Percentiles rank a stretch among this genome's conserved stretches.
phyloP scores from a whole-genome alignment of 1,139 yeast species.

The Blastobotrys proliferans region DNA sequence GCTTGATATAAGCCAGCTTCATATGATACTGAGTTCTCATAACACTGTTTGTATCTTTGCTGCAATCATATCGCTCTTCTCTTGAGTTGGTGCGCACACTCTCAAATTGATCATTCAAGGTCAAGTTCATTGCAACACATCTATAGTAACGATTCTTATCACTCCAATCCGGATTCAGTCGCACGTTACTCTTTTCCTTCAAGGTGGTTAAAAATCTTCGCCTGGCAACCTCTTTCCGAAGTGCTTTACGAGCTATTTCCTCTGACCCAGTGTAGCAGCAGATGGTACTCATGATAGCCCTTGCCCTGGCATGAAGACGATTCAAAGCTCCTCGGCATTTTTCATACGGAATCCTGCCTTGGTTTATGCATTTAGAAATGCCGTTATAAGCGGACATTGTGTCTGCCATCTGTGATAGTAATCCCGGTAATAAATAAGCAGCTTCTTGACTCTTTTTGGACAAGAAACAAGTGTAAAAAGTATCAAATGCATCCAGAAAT shows the following conservation, averaged over 20 bases:
- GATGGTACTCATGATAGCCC: conserved; percentile 13
- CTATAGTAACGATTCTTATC: conserved; percentile 12
- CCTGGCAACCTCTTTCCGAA: conserved; percentile 18
- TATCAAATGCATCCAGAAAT: conserved; percentile 24
- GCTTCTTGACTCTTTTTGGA: conserved; percentile 24
- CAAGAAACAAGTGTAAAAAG: conserved; percentile 22
- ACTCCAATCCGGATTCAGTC: not conserved
- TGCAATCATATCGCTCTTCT: conserved; percentile 17
- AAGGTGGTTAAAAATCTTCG: conserved; percentile 11
- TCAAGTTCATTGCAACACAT: conserved; percentile 11
- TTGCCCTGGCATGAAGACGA: conserved; percentile 13
- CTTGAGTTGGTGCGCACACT: conserved; percentile 18
- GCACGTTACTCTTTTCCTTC: not conserved
- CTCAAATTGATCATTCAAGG: conserved; percentile 10
- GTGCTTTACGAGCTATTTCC: conserved; percentile 18
- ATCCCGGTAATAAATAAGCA: conserved; percentile 15
- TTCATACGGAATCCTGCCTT: conserved; percentile 4
- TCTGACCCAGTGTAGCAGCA: conserved; percentile 19
- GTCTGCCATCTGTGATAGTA: conserved; percentile 11
- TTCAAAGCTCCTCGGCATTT: conserved; percentile 7
- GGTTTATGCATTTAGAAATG: conserved; percentile 3
- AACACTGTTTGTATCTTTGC: conserved; percentile 10
- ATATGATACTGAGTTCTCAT: conserved; percentile 13
- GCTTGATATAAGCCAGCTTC: conserved; percentile 15
- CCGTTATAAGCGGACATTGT: conserved; percentile 7